Conservation (phyloP, 1,139 yeast species). For the Geotrichum phurueaensis region DNA sequence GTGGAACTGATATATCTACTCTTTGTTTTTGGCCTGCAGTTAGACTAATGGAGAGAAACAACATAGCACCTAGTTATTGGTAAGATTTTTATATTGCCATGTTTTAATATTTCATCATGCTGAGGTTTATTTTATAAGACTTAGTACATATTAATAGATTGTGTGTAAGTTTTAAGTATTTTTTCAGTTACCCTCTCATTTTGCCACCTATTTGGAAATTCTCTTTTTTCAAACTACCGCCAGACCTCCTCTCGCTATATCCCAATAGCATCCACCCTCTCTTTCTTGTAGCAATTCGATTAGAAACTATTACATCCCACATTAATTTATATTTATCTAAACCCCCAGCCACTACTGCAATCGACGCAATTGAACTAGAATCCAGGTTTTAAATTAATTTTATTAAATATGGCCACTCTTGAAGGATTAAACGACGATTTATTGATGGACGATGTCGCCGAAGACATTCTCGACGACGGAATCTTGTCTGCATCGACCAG, state of each 20-base stretch:
- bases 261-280: conserved; percentile 6
- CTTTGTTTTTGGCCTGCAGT: too few species aligned
- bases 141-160: not conserved
- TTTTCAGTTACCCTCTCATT: conserved; percentile 2
- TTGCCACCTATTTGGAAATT: conserved; percentile 1
- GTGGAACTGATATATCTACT: too few species aligned
- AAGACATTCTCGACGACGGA: conserved; percentile 65
- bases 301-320: conserved; percentile 12
- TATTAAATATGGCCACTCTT: conserved; percentile 26
- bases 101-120: not conserved
- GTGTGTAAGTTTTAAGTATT: not conserved
- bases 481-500: conserved; percentile 70
- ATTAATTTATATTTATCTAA: conserved; percentile 15
- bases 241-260: conserved; percentile 19
- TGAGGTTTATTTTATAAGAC: too few species aligned
- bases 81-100: not conserved
- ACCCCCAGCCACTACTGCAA: not conserved
- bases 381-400: not conserved
- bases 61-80: too few species aligned
- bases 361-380: not conserved
- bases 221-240: not conserved
- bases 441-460: conserved; percentile 34
- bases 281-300: conserved; percentile 1
- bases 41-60: too few species aligned
- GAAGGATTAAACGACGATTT: conserved; percentile 27